phyloP scores from a whole-genome alignment of 2,329 filamentous ascomycete species.

The Thelonectria discophora region DNA sequence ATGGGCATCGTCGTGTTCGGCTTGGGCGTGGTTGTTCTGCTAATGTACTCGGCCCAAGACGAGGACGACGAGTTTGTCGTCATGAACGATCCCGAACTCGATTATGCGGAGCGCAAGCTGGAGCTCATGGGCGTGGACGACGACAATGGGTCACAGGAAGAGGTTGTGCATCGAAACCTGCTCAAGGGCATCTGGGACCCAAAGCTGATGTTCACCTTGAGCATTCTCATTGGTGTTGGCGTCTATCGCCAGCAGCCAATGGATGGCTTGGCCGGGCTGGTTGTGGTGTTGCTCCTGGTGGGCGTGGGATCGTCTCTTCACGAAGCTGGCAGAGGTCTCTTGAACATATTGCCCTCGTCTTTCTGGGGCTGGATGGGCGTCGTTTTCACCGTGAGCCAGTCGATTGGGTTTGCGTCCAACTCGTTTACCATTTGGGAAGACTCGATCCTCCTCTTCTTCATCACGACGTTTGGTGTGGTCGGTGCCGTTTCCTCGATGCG shows the following conservation, averaged over 20 bases:
- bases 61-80: slow-evolving; percentile 64
- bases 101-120: slow-evolving; percentile 66
- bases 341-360: slow-evolving; percentile 71
- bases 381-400: slow-evolving; percentile 84
- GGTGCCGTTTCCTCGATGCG: slow-evolving; percentile 79
- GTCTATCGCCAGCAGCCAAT: slow-evolving; percentile 46
- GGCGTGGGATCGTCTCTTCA: slow-evolving; percentile 57
- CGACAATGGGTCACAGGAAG: slow-evolving; percentile 52
- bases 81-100: slow-evolving; percentile 65
- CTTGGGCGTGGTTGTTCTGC: slow-evolving; percentile 72
- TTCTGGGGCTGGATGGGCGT: slow-evolving; percentile 90
- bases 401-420: slow-evolving; percentile 94
- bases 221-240: slow-evolving; percentile 41
- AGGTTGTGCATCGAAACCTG: slow-evolving; percentile 45
- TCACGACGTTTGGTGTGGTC: slow-evolving; percentile 85
- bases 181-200: slow-evolving; percentile 50
- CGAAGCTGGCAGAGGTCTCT: slow-evolving; percentile 54
- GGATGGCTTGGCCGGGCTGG: slow-evolving; percentile 52
- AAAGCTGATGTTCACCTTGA: slow-evolving; percentile 46
- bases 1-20: slow-evolving; percentile 78
- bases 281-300: slow-evolving; percentile 47
- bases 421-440: slow-evolving; percentile 99
- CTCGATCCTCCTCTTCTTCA: slow-evolving; percentile 89
- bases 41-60: slow-evolving; percentile 74
- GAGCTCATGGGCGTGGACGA: slow-evolving; percentile 56